phyloP scores from a whole-genome alignment of 176 grass and related monocot genomes.

The Aegilops umbellulata region DNA sequence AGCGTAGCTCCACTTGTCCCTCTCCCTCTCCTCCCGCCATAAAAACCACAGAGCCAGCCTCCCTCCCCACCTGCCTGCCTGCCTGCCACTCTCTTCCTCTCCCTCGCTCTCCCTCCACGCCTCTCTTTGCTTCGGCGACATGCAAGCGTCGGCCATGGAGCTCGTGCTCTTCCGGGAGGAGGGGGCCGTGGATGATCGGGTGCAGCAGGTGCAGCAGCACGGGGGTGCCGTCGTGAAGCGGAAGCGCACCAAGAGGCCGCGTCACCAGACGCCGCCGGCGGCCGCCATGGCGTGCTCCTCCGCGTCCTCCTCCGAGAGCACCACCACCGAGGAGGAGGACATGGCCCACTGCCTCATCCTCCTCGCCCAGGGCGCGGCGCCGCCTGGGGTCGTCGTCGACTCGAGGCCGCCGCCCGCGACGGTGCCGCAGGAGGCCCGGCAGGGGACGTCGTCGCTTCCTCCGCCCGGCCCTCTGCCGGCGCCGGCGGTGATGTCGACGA shows the following conservation, averaged over 20 bases:
- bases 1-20: constrained; percentile 7
- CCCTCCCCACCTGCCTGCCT: not conserved
- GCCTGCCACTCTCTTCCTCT: not conserved
- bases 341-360: constrained; percentile 81
- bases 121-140: constrained; percentile 19
- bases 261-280: constrained; percentile 23
- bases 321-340: constrained; percentile 79
- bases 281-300: constrained; percentile 12
- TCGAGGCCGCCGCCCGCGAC: constrained; percentile 16
- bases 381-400: not conserved
- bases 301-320: constrained; percentile 41
- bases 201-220: constrained; percentile 3
- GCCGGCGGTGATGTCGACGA: not conserved
- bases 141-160: constrained; percentile 35
- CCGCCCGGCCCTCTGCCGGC: not conserved
- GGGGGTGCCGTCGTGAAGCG: constrained; percentile 28
- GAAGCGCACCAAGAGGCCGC: constrained; percentile 55
- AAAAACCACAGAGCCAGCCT: constrained; percentile 16
- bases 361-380: constrained; percentile 48
- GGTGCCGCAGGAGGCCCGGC: not conserved
- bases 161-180: constrained; percentile 29
- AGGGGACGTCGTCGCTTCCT: not conserved
- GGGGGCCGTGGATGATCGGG: constrained; percentile 3
- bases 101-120: constrained; percentile 6
- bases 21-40: constrained; percentile 13